Evolutionary conservation across 2,329 filamentous ascomycete genomes (phyloP).

Genomic region (Phialophora verrucosa): DNA sequence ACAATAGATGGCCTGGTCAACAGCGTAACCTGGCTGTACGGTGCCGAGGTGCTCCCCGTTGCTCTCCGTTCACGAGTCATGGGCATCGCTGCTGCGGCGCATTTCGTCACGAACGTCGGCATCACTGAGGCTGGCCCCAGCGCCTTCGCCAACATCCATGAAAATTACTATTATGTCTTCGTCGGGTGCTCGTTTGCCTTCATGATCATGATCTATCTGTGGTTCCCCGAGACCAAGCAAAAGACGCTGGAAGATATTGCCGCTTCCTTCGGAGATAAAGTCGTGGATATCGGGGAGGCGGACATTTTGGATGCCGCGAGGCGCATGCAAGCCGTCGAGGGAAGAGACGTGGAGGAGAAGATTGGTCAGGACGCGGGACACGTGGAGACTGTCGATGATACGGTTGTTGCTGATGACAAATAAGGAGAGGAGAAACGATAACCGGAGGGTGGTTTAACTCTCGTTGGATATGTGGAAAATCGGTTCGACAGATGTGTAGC

Average conservation of each 20-base stretch:
- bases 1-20: slow-evolving; percentile 20
- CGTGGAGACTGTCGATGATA: no score
- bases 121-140: slow-evolving; percentile 60
- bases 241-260: slow-evolving; percentile 51
- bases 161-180: slow-evolving; percentile 47
- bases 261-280: slow-evolving; percentile 54
- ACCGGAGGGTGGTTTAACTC: no score
- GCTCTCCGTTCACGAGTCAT: slow-evolving; percentile 87
- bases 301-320: slow-evolving; percentile 27
- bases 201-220: slow-evolving; percentile 59
- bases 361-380: no score
- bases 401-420: no score
- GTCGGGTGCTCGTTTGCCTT: slow-evolving; percentile 63
- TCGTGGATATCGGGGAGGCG: slow-evolving; percentile 43
- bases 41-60: slow-evolving; percentile 81
- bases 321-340: no score
- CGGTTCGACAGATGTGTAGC: no score
- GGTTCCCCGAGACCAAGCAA: slow-evolving; percentile 53
- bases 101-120: slow-evolving; percentile 67
- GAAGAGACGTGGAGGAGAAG: no score
- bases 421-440: no score
- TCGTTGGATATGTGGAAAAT: no score
- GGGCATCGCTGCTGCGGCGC: slow-evolving; percentile 81
- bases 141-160: slow-evolving; percentile 61
- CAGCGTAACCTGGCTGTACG: slow-evolving; percentile 83